Conservation (phyloP, 1,284 basidiomycete genomes). For the Leucoagaricus sp. region DNA sequence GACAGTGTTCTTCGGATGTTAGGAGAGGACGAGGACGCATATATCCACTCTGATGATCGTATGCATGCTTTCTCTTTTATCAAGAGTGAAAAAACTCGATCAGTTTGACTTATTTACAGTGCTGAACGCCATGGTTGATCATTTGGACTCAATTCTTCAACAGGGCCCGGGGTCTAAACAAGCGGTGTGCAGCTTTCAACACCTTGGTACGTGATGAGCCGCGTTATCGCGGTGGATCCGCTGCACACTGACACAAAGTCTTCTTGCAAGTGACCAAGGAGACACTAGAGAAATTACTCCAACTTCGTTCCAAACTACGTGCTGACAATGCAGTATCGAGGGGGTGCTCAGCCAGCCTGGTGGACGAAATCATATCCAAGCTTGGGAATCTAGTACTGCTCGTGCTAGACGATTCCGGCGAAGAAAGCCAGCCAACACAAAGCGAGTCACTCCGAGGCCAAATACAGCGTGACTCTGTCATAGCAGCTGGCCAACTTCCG, state of each 20-base stretch:
- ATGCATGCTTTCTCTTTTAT: background rate
- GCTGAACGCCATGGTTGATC: background rate
- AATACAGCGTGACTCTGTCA: conserved; percentile 49
- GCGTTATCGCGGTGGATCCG: too few species aligned
- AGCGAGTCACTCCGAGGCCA: conserved; percentile 23
- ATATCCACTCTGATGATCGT: background rate
- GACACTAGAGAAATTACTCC: conserved; percentile 3
- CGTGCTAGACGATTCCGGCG: conserved; percentile 14
- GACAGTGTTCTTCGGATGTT: background rate
- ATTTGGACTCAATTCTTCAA: background rate
- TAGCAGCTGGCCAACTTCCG: conserved; percentile 65
- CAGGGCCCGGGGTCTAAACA: background rate
- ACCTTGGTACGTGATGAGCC: background rate
- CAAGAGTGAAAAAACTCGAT: too few species aligned
- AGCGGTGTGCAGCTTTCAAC: background rate
- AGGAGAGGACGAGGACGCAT: background rate
- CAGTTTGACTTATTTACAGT: background rate
- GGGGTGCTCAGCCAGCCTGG: conserved; percentile 54
- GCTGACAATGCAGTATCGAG: conserved; percentile 14
- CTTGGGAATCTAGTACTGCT: conserved; percentile 43
- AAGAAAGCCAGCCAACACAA: conserved; percentile 29
- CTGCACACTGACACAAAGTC: background rate
- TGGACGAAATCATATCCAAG: conserved; percentile 59
- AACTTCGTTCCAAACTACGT: conserved; percentile 9
- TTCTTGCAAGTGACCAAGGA: background rate